Base-by-base conservation (phyloP, 352 stramenopile genomes). In the Phytophthora tubulina region DNA sequence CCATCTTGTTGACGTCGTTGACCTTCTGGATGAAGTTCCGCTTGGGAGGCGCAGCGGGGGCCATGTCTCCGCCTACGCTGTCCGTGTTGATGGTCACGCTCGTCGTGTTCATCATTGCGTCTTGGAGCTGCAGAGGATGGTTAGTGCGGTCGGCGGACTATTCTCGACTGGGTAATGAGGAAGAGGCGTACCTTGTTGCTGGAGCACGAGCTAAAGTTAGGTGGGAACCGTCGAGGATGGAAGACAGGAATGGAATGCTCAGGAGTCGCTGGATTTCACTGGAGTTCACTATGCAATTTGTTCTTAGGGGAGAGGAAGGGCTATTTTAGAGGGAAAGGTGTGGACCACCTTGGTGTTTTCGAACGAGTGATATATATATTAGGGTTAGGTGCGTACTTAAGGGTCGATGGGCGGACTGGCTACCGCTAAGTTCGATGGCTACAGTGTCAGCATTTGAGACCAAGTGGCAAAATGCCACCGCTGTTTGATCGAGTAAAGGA, bases 1-100 rank as follows among this genome's bases (percentile, higher is more conserved):
- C 89, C 85, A 96, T 96, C 70, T 93, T 94, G 82, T 96, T 96
- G 17, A 96, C 86, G 59, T 96, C 85, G 71, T 94, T 93, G 69
- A 96, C 87, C 66, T 92, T 86, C 73, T 94, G 76, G 46, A 92
- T 84, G 48, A 96, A 83, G 67, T 76, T 91, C 54, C 80, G 78
- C 77, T 92, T 94, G 27, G 86, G 80, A 55, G 82, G 74, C 27
- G 75, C 75, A 49, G 71, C 48, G 42, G 88, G 70, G 33, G 72
- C 56, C 75, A 88, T 91, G 60, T 67, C 69, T 46, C 80, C 84
- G 61, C 82, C 71, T 63, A 94, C 75, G 67, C 84, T 89, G 72
- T 94, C 87, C n/a, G 84, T 93, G 73, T 89, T 91, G 60, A 94
- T 93, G 61, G 73, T 90, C 41, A 92, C 76, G 67, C 80, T 92